phyloP scores from a whole-genome alignment of 2,329 filamentous ascomycete species.

The Trichothecium roseum region DNA sequence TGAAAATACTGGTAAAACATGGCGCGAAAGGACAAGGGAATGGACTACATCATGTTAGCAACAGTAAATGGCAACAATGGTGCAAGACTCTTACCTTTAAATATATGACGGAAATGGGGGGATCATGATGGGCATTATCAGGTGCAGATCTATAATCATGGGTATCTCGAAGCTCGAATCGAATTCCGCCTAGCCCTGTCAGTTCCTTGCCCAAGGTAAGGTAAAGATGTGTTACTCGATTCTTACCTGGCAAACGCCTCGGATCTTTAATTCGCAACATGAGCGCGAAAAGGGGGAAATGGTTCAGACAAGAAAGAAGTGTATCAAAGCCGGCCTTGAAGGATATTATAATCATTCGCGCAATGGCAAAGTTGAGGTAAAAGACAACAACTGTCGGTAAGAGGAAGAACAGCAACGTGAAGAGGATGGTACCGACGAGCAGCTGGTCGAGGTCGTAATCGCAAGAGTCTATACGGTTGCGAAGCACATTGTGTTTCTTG shows the following conservation, averaged over 20 bases:
- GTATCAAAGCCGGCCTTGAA: constrained; percentile 89
- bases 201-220: not conserved
- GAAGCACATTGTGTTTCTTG: constrained; percentile 93
- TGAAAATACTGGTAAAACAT: constrained; percentile 99
- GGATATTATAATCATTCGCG: constrained; percentile 88
- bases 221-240: not conserved
- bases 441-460: constrained; percentile 98
- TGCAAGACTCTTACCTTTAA: constrained; percentile 53
- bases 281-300: constrained; percentile 92
- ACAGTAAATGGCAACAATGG: not conserved
- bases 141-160: constrained; percentile 35
- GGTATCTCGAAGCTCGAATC: constrained; percentile 79
- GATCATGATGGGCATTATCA: constrained; percentile 28
- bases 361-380: constrained; percentile 90
- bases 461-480: constrained; percentile 96
- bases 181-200: constrained; percentile 46
- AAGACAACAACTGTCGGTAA: constrained; percentile 93
- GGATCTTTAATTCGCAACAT: constrained; percentile 96
- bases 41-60: constrained; percentile 45
- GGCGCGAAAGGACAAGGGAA: constrained; percentile 78
- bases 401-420: constrained; percentile 89
- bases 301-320: constrained; percentile 84
- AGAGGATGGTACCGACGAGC: constrained; percentile 89
- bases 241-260: constrained; percentile 67
- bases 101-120: constrained; percentile 71